Percentiles rank a stretch among this genome's conserved stretches.
Evolutionary conservation across 441 rosid genomes (phyloP).

Genomic region (Pelargonium cotyledonis): DNA sequence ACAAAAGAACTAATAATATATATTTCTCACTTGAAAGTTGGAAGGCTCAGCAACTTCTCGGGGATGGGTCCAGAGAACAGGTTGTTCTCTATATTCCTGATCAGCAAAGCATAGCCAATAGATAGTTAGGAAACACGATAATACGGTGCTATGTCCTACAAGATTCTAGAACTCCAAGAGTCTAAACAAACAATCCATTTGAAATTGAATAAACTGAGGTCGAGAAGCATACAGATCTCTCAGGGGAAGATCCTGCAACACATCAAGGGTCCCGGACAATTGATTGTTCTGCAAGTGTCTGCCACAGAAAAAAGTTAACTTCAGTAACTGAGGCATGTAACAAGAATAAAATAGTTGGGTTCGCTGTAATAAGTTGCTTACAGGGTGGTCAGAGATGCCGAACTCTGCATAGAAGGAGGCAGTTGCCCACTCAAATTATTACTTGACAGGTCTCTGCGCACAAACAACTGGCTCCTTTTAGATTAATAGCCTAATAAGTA

Average conservation of each 20-base stretch:
- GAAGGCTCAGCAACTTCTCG: constrained; percentile 47
- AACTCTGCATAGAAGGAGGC: constrained; percentile 55
- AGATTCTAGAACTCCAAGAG: not conserved
- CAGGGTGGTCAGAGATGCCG: constrained; percentile 50
- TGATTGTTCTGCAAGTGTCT: constrained; percentile 82
- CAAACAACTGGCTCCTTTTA: constrained; percentile 6
- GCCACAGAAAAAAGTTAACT: constrained; percentile 20
- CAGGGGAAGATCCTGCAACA: constrained; percentile 67
- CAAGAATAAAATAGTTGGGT: not conserved
- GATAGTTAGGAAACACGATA: not conserved
- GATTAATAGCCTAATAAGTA: constrained; percentile 9
- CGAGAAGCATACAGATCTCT: constrained; percentile 49
- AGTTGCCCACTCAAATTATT: constrained; percentile 63
- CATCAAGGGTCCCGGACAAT: constrained; percentile 64
- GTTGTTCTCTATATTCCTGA: constrained; percentile 77
- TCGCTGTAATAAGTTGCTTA: constrained; percentile 26
- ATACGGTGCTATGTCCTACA: not conserved
- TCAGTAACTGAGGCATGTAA: not conserved
- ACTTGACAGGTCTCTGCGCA: constrained; percentile 65
- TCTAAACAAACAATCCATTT: not conserved
- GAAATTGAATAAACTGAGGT: not conserved
- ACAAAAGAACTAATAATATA: not conserved
- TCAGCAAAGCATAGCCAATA: constrained; percentile 17
- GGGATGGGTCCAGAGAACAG: constrained; percentile 89
- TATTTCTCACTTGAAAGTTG: constrained; percentile 63